Percentiles rank a stretch among this genome's conserved stretches.
Evolutionary conservation across 345 rosid species (phyloP).

Genomic region (Salix dunnii): DNA sequence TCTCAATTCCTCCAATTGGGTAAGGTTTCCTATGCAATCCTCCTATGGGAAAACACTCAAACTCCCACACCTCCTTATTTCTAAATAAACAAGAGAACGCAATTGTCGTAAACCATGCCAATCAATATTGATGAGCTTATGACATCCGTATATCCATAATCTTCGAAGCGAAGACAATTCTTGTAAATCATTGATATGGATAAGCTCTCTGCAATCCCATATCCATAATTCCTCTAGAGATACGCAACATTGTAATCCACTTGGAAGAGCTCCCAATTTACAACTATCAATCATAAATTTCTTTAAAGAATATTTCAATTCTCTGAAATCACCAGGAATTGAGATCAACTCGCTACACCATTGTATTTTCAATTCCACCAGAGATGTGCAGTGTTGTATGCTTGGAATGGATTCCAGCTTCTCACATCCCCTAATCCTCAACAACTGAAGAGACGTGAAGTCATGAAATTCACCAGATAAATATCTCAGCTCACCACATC

Average conservation of each 20-base stretch:
- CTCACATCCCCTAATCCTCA: background rate
- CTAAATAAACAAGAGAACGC: background rate
- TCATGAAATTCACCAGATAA: background rate
- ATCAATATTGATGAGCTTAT: background rate
- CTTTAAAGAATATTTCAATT: background rate
- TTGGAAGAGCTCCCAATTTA: slow-evolving; percentile 9
- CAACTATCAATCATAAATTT: background rate
- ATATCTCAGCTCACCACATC: background rate
- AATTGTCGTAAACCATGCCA: background rate
- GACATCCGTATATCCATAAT: too few species aligned
- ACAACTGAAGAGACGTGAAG: background rate
- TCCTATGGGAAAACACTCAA: background rate
- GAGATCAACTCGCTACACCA: background rate
- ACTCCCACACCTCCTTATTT: background rate
- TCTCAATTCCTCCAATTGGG: slow-evolving; percentile 1
- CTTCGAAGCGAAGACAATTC: too few species aligned
- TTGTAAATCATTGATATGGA: background rate
- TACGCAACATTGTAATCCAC: background rate
- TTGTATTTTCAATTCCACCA: background rate
- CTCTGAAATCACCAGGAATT: background rate
- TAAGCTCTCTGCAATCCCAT: background rate
- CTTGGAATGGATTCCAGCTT: background rate
- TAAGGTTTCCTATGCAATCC: background rate
- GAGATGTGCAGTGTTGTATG: background rate
- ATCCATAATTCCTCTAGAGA: background rate